Evolutionary conservation across 495 filamentous ascomycete genomes (phyloP), one percentile per base, ranked within the genome.

Genomic region (Corynascus novoguineensis): DNA sequence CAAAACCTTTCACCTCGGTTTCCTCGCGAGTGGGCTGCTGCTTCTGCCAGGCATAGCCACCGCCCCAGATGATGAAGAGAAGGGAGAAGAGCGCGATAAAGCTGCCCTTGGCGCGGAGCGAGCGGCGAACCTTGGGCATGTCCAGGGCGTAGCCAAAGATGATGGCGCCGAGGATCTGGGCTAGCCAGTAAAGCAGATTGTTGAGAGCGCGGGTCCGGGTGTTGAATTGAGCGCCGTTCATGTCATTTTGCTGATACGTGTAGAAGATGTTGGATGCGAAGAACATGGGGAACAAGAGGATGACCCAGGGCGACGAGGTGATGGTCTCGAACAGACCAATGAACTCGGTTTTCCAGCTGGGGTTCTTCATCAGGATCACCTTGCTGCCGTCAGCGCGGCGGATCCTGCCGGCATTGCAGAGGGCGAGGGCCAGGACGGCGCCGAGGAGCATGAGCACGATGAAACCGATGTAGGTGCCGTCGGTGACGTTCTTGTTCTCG

Each of bases 391-490:
- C 91, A 11, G 81, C 77, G 58, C 92, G 89, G 62, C 88, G 76
- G 60, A 97, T 80, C 49, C 85, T 77, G 57, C 86, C 83, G 53
- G 88, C 87, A 63, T 93, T 83, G 55, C 83, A 83, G n/a, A 97
- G 80, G 54, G 76, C 73, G 63, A 87, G 82, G 19, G 88, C 83
- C 1, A 96, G 77, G 34, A 80, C 58, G 50, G 89, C 90, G 51
- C 92, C 92, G 44, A 78, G 35, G 15, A 86, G 27, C 83, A 93
- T 96, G 50, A 96, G 83, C 52, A 96, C 83, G 45, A 96, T 81
- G 78, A 97, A 95, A 46, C 85, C 92, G 53, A 92, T 79, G 64
- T 96, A 97, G 46, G 92, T 97, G 47, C 90, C 90, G 69, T 92
- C 85, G 37, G 76, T 86, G 57, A 95, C 88, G 17, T 76, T 72